Percentiles rank a stretch among this genome's conserved stretches.
Conservation (phyloP, 495 filamentous ascomycete species). For the Letharia lupina region DNA sequence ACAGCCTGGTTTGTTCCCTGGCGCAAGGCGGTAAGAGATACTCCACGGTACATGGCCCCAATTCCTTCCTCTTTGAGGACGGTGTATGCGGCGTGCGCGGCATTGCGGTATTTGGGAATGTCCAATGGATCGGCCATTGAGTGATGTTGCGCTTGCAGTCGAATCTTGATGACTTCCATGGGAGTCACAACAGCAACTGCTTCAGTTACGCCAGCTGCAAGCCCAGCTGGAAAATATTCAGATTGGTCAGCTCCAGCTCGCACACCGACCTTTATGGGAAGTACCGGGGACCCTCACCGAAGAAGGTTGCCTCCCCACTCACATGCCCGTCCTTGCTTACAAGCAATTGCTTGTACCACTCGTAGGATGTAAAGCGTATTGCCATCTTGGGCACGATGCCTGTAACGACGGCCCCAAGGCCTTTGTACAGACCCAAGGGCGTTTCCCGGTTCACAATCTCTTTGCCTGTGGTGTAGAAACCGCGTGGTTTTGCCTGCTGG, state of each 20-base stretch:
- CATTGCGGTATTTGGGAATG: constrained; percentile 92
- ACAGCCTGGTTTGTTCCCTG: constrained; percentile 97
- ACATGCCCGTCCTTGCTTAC: constrained; percentile 60
- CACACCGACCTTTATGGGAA: too few relatives aligned
- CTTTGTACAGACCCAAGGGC: constrained; percentile 89
- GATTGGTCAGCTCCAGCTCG: neutral
- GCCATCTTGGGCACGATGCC: constrained; percentile 99
- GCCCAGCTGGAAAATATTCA: constrained; percentile 51
- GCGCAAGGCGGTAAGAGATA: constrained; percentile 83
- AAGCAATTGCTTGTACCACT: constrained; percentile 81
- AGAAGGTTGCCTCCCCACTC: constrained; percentile 68
- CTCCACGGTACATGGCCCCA: constrained; percentile 81
- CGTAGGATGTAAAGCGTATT: constrained; percentile 96
- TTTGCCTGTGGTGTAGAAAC: constrained; percentile 77
- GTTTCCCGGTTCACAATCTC: constrained; percentile 89
- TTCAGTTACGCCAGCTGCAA: constrained; percentile 89
- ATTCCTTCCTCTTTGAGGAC: constrained; percentile 85
- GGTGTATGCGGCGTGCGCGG: constrained; percentile 89
- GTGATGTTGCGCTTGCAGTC: constrained; percentile 95
- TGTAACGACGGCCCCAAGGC: constrained; percentile 87
- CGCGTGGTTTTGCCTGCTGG: constrained; percentile 59
- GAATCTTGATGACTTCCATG: constrained; percentile 99
- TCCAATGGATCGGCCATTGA: constrained; percentile 86
- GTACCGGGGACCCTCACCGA: constrained; percentile 43
- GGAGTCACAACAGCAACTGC: constrained; percentile 92